Evolutionary conservation across 192 early-diverging fungal genomes (phyloP).

Genomic region (Borealophlyctis nickersoniae): DNA sequence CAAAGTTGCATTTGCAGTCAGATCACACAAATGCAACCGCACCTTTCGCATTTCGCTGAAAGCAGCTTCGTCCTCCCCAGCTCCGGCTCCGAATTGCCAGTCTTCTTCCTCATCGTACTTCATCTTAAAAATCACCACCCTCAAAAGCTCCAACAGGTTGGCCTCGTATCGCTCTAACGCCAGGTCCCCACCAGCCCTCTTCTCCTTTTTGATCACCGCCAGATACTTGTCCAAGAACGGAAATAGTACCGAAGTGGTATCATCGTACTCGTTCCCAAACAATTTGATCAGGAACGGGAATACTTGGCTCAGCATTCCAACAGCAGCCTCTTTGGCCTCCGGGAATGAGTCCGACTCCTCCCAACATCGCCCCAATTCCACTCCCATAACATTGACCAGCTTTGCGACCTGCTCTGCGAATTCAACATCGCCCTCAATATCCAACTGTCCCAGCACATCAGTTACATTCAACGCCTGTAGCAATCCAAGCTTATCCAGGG

Average conservation of each 20-base stretch:
- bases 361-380: slow-evolving; percentile 68
- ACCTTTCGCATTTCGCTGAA: slow-evolving; percentile 71
- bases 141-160: slow-evolving; percentile 47
- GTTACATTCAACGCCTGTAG: slow-evolving; percentile 71
- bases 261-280: slow-evolving; percentile 78
- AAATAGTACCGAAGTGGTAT: slow-evolving; percentile 74
- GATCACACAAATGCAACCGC: no score
- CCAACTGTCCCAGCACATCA: slow-evolving; percentile 35
- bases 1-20: neutral
- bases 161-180: slow-evolving; percentile 12
- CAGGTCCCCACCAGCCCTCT: slow-evolving; percentile 4
- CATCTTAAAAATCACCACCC: slow-evolving; percentile 77
- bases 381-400: slow-evolving; percentile 69
- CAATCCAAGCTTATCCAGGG: slow-evolving; percentile 83
- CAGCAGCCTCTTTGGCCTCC: slow-evolving; percentile 49
- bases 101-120: slow-evolving; percentile 85
- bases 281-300: slow-evolving; percentile 77
- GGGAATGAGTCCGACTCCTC: slow-evolving; percentile 40
- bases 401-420: slow-evolving; percentile 70
- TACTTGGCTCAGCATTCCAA: slow-evolving; percentile 68
- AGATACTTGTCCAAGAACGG: slow-evolving; percentile 71
- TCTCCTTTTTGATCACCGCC: slow-evolving; percentile 54
- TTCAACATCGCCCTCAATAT: slow-evolving; percentile 52
- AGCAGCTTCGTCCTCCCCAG: slow-evolving; percentile 74
- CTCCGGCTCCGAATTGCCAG: slow-evolving; percentile 67